These are phyloP conservation scores for Psilocybe sp. DNA, from an alignment of 768 basidiomycete genomes.

Conservation along the genomic window DNA sequence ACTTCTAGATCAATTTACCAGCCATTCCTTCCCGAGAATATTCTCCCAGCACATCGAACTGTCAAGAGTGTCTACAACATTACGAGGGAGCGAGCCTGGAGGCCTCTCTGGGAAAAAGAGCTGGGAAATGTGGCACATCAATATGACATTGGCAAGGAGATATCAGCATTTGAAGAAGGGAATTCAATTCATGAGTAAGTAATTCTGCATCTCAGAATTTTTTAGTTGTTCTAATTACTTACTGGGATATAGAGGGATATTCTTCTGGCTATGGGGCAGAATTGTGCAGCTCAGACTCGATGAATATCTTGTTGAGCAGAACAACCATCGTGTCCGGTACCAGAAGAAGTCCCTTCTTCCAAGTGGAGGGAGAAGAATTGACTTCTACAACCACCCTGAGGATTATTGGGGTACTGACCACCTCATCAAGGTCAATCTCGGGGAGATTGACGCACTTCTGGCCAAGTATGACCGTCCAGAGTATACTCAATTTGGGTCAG, in stretches of 20 bases:
- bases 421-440: conserved; percentile 14
- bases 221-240: not conserved
- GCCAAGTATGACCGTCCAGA: conserved; percentile 7
- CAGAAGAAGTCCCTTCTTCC: conserved; percentile 21
- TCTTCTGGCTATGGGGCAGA: conserved; percentile 22
- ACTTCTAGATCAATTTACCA: conserved; percentile 11
- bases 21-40: conserved; percentile 16
- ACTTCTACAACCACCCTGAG: conserved; percentile 20
- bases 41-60: conserved; percentile 17
- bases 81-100: conserved; percentile 24
- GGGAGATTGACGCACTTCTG: conserved; percentile 8
- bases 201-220: not conserved
- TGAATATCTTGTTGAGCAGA: conserved; percentile 9
- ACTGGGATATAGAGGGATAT: conserved; percentile 16
- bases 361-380: conserved; percentile 17
- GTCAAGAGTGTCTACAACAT: conserved; percentile 27
- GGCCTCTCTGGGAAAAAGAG: conserved; percentile 24
- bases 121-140: conserved; percentile 19
- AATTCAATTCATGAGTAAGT: conserved; percentile 21
- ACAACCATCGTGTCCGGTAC: conserved; percentile 14
- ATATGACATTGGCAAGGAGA: conserved; percentile 16
- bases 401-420: conserved; percentile 12
- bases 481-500: conserved; percentile 6
- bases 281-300: conserved; percentile 20
- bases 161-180: conserved; percentile 15